Percentiles rank a stretch among this genome's conserved stretches.
Evolutionary conservation across 805 yeast species (phyloP).

Genomic region (Yueomyces sp.): DNA sequence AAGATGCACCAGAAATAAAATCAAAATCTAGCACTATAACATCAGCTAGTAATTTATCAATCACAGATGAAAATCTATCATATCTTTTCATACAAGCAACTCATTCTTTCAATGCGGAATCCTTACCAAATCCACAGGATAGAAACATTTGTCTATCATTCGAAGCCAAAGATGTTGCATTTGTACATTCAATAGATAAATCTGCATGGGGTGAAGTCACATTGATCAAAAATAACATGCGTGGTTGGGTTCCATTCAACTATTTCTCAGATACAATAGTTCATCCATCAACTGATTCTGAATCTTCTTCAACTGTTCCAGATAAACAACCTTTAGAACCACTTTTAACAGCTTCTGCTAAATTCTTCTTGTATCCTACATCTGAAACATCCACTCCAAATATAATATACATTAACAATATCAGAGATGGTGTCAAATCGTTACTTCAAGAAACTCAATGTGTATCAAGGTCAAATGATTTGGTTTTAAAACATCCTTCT

Average conservation of each 20-base stretch:
- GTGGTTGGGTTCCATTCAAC: constrained; percentile 84
- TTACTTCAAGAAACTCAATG: constrained; percentile 58
- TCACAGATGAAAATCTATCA: constrained; percentile 31
- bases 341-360: constrained; percentile 50
- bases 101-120: constrained; percentile 43
- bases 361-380: constrained; percentile 51
- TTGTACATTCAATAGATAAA: constrained; percentile 65
- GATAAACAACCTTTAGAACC: constrained; percentile 32
- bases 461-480: constrained; percentile 57
- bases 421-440: constrained; percentile 59
- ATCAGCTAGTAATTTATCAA: no score
- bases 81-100: constrained; percentile 43
- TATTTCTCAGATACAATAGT: constrained; percentile 40
- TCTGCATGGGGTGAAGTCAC: constrained; percentile 88
- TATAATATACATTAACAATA: constrained; percentile 42
- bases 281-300: neutral
- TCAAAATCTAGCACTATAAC: no score
- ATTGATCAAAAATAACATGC: constrained; percentile 40
- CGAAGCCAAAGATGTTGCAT: constrained; percentile 55
- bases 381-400: constrained; percentile 43
- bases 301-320: neutral
- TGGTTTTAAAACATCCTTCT: constrained; percentile 48
- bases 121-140: constrained; percentile 52
- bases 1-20: no score
- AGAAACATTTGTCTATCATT: constrained; percentile 64